Conservation (phyloP, 345 rosid genomes). For the Barbarea vulgaris region DNA sequence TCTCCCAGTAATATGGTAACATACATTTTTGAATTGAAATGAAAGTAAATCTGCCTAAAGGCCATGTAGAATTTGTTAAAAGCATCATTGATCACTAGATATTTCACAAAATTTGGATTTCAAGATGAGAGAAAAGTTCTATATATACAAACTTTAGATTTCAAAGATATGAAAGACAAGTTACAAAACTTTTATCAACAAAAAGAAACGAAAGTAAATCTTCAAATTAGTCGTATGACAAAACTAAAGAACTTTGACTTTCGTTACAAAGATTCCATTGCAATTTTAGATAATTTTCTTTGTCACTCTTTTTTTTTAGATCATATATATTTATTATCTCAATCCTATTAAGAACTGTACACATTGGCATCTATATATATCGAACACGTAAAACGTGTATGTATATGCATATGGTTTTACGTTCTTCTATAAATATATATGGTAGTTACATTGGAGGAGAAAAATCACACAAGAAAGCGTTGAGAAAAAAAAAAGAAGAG, state of each 20-base stretch:
- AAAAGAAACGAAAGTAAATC: not conserved
- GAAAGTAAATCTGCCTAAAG: not conserved
- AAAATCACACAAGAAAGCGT: conserved; percentile 28
- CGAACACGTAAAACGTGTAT: conserved; percentile 31
- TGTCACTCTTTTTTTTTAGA: not conserved
- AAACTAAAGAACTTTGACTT: not conserved
- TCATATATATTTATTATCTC: not conserved
- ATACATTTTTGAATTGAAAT: not conserved
- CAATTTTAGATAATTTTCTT: conserved; percentile 10
- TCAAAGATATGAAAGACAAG: not conserved
- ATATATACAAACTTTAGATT: not conserved
- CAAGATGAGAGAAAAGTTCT: not conserved
- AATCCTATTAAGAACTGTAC: conserved; percentile 31
- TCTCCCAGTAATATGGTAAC: not conserved
- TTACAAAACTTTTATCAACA: not conserved
- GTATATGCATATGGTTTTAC: conserved; percentile 25
- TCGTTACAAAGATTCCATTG: conserved; percentile 7
- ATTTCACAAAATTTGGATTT: not conserved
- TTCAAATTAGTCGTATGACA: not conserved
- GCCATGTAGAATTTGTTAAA: not conserved
- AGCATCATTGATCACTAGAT: not conserved
- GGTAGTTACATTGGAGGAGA: conserved; percentile 13
- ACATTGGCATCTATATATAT: conserved; percentile 37
- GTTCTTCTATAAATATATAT: conserved; percentile 30
- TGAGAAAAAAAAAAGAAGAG: not conserved